Base-by-base conservation (phyloP, 1,139 yeast genomes). In the Sugiyamaella novakii region DNA sequence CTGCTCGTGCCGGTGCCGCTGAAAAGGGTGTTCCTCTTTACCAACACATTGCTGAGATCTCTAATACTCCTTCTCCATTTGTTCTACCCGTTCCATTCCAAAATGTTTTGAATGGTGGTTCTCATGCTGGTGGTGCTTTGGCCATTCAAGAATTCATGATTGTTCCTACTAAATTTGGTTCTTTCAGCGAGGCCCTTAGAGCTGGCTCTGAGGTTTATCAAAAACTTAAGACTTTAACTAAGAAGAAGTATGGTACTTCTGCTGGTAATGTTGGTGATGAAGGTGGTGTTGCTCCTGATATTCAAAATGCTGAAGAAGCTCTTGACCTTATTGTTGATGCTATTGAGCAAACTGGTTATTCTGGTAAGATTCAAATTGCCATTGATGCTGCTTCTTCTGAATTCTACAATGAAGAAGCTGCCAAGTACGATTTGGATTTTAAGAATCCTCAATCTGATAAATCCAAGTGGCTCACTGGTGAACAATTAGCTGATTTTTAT, bases 181-280 rank as follows among this genome's bases (percentile, higher is more conserved):
- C 91, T 58, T 91, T 89, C 83, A 72, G 89, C 59, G 97, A 91
- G 77, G 97, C 94, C 63, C 76, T 91, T 73, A 86, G 96, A 79
- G 86, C 87, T 62, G 96, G 96, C 73, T 77, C 96, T 59, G 98
- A 91, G 79, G 95, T 89, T 64, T 91, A 91, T 88, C 96, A 88
- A 81, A 78, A 80, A 77, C 83, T 91, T 75, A 91, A 91, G 81
- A 74, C 89, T 59, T 77, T 86, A 66, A 84, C 97, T 72, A 87
- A 87, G 83, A 82, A 86, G 82, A 79, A 77, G 73, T 91, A 89
- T 82, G 98, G 98, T 71, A 84, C 86, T 70, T 84, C 95, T 58
- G 98, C 98, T 67, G 97, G 96, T 77, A 91, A 91, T 78, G 97
- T 91, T 70, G 98, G 98, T 82, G 98, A 91, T 76, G 97, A 91